Percentiles rank a stretch among this genome's conserved stretches.
phyloP scores from a whole-genome alignment of 495 filamentous ascomycete species.

The Penicillium mononematosum region DNA sequence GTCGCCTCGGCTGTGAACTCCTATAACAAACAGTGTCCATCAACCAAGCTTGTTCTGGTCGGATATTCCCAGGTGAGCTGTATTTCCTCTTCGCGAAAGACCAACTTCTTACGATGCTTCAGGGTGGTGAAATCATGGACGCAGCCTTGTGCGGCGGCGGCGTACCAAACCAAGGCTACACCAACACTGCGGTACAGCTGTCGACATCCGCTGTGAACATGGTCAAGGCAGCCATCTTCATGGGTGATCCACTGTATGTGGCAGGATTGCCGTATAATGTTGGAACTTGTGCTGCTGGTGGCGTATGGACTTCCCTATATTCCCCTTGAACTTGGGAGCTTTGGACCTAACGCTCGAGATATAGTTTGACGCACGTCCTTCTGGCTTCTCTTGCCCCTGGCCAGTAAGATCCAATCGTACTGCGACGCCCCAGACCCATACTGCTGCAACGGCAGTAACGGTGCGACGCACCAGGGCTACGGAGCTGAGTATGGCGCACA shows the following conservation, averaged over 20 bases:
- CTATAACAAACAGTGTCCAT: constrained; percentile 54
- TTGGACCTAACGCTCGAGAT: constrained; percentile 4
- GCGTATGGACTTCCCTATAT: constrained; percentile 45
- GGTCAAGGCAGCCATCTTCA: constrained; percentile 62
- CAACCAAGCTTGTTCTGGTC: constrained; percentile 57
- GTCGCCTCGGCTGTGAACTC: constrained; percentile 55
- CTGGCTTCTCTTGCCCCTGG: constrained; percentile 55
- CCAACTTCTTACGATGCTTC: not conserved
- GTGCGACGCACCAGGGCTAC: constrained; percentile 57
- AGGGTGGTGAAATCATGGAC: constrained; percentile 65
- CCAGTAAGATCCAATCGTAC: constrained; percentile 57
- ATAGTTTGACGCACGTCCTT: constrained; percentile 56
- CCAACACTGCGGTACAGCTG: constrained; percentile 47
- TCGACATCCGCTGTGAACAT: constrained; percentile 45
- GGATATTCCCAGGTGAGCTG: constrained; percentile 57
- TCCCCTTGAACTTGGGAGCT: not conserved
- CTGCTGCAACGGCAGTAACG: constrained; percentile 62
- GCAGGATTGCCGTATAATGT: constrained; percentile 58
- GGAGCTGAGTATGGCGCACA: constrained; percentile 57
- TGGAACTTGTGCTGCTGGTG: constrained; percentile 54
- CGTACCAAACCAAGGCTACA: constrained; percentile 50
- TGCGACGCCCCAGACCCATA: constrained; percentile 63
- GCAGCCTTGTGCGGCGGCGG: constrained; percentile 62
- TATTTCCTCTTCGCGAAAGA: not conserved
- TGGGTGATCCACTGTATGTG: constrained; percentile 59